Evolutionary conservation across 2,329 filamentous ascomycete species (phyloP).

Genomic region (Raffaelea deltoideospora): DNA sequence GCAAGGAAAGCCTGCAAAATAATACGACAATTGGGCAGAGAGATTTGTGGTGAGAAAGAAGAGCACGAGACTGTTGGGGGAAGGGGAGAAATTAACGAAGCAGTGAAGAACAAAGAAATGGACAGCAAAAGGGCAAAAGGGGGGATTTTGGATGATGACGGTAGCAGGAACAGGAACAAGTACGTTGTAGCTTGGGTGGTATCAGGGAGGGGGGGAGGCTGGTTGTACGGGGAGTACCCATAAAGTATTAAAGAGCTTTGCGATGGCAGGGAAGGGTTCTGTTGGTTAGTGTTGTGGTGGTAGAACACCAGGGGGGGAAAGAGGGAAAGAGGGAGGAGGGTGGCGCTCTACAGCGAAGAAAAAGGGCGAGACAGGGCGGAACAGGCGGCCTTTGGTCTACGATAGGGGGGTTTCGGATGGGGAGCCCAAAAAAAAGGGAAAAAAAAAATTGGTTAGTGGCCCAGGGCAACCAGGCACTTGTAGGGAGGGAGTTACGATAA

Average conservation of each 20-base stretch:
- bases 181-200: neutral
- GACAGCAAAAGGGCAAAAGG: neutral
- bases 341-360: neutral
- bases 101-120: neutral
- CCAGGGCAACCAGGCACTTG: too few species aligned
- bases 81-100: neutral
- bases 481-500: too few species aligned
- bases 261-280: neutral
- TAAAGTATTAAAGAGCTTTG: neutral
- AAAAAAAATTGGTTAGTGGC: too few species aligned
- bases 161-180: neutral
- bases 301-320: too few species aligned
- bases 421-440: too few species aligned
- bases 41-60: neutral
- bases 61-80: neutral
- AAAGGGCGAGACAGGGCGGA: neutral
- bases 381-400: neutral
- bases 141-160: neutral
- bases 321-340: neutral
- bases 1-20: too few species aligned
- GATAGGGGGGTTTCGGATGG: too few species aligned
- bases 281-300: neutral
- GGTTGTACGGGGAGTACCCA: too few species aligned
- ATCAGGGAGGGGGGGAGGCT: neutral
- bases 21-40: too few species aligned